Conservation (phyloP, 805 yeast genomes). For the Yarrowia keelungensis region DNA sequence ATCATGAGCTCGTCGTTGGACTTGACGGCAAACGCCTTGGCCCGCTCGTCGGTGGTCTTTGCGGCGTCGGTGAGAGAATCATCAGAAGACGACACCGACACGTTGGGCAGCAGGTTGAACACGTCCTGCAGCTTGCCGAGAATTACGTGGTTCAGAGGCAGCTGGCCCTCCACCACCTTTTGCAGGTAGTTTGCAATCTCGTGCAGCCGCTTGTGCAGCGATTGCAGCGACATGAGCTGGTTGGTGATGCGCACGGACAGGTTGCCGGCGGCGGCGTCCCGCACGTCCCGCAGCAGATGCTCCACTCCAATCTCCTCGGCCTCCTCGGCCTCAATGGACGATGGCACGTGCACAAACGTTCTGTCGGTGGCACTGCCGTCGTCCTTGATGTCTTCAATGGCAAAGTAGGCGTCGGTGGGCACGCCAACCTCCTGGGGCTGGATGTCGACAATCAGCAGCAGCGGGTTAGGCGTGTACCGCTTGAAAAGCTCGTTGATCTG, state of each 20-base stretch:
- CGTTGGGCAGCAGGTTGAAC: constrained; percentile 88
- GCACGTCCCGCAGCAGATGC: constrained; percentile 88
- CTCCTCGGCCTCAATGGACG: constrained; percentile 94
- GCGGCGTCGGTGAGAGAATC: constrained; percentile 44
- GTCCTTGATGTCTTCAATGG: constrained; percentile 93
- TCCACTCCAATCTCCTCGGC: constrained; percentile 99
- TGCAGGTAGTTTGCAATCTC: constrained; percentile 81
- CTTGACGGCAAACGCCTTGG: constrained; percentile 85
- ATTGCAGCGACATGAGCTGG: constrained; percentile 86
- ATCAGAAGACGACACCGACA: constrained; percentile 52
- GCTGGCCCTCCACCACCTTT: constrained; percentile 69
- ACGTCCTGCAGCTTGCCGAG: constrained; percentile 93
- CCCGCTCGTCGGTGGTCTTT: constrained; percentile 59
- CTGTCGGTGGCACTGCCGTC: constrained; percentile 93
- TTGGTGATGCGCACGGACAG: constrained; percentile 85
- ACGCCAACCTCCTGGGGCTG: constrained; percentile 84
- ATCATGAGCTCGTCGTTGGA: constrained; percentile 97
- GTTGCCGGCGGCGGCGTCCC: constrained; percentile 96
- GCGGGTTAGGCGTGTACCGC: constrained; percentile 79
- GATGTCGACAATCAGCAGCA: constrained; percentile 89
- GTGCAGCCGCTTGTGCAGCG: constrained; percentile 76
- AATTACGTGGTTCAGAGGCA: constrained; percentile 90
- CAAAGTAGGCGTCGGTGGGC: constrained; percentile 94
- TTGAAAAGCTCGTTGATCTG: constrained; percentile 90
- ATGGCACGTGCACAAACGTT: constrained; percentile 92